A percentile compares a stretch with the other conserved stretches of the same genome.
Evolutionary conservation across 768 basidiomycete genomes (phyloP).

Genomic region (Chlorophyllum brunneum): DNA sequence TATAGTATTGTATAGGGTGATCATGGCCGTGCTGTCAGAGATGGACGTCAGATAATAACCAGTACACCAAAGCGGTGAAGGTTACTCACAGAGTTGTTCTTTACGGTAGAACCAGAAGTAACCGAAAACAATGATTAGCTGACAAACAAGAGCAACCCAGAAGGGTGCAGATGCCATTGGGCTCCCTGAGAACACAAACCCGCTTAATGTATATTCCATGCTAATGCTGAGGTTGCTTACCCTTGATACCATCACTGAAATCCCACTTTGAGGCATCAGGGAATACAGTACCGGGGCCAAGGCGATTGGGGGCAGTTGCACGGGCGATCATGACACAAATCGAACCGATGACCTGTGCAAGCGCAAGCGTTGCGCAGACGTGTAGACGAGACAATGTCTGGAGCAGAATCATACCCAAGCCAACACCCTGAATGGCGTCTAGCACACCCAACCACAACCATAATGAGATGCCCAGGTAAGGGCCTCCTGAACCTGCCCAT

Average conservation of each 20-base stretch:
- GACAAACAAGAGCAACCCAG: conserved; percentile 81
- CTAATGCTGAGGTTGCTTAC: conserved; percentile 22
- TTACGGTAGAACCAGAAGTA: conserved; percentile 98
- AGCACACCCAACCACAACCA: conserved; percentile 97
- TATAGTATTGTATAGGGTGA: conserved; percentile 16
- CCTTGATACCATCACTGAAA: conserved; percentile 64
- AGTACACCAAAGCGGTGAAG: background rate
- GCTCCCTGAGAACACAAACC: conserved; percentile 41
- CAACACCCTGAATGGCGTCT: conserved; percentile 92
- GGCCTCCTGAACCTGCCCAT: conserved; percentile 83
- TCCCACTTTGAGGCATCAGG: conserved; percentile 92
- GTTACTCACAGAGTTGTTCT: conserved; percentile 75
- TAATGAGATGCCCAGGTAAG: conserved; percentile 84
- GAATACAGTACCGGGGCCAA: conserved; percentile 89
- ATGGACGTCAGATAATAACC: background rate
- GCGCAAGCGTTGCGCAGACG: conserved; percentile 89
- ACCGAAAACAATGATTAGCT: conserved; percentile 81
- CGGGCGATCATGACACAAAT: conserved; percentile 91
- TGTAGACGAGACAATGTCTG: conserved; percentile 88
- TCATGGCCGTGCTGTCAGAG: conserved; percentile 34
- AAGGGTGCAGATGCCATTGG: conserved; percentile 83
- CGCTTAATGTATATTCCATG: background rate
- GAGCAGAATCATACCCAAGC: conserved; percentile 86
- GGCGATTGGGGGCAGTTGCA: conserved; percentile 83
- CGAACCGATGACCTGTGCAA: conserved; percentile 87